These are phyloP conservation scores for Carex cristatella DNA, from an alignment of 176 grass and related monocot genomes.

Conservation along the genomic window DNA sequence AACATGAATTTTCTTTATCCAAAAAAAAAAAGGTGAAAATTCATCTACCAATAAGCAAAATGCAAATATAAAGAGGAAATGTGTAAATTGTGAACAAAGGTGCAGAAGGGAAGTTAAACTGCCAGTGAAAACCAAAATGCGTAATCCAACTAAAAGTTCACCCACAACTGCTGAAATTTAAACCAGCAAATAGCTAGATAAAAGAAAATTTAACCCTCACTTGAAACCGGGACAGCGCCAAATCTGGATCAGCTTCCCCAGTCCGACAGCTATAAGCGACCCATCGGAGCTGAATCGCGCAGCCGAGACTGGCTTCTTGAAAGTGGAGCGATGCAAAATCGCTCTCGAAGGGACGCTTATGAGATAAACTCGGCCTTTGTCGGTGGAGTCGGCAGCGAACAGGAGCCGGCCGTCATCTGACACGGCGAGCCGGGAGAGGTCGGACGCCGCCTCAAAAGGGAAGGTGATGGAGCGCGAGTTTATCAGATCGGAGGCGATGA, in stretches of 20 bases:
- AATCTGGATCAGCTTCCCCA: conserved; percentile 80
- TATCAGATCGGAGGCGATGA: conserved; percentile 64
- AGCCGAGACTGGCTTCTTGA: conserved; percentile 56
- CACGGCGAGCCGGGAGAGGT: conserved; percentile 54
- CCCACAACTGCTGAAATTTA: neutral
- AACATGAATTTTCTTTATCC: neutral
- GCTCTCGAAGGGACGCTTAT: conserved; percentile 66
- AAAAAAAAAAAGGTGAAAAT: neutral
- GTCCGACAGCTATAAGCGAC: conserved; percentile 59
- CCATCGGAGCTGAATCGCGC: conserved; percentile 73
- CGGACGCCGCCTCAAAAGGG: conserved; percentile 78
- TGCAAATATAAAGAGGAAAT: neutral
- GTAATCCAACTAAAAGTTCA: neutral
- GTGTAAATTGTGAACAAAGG: neutral
- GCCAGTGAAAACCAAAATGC: neutral
- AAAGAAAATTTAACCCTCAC: conserved; percentile 2
- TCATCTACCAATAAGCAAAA: neutral
- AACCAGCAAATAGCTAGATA: neutral
- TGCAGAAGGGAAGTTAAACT: neutral
- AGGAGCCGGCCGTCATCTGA: conserved; percentile 67
- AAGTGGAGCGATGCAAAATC: conserved; percentile 71
- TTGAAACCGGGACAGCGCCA: conserved; percentile 76
- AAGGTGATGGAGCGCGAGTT: conserved; percentile 60
- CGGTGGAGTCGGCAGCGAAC: conserved; percentile 45
- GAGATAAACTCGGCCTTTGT: conserved; percentile 44